Evolutionary conservation across 805 yeast species (phyloP), one percentile per base, ranked within the genome.

Genomic region (Kazachstania taianensis): DNA sequence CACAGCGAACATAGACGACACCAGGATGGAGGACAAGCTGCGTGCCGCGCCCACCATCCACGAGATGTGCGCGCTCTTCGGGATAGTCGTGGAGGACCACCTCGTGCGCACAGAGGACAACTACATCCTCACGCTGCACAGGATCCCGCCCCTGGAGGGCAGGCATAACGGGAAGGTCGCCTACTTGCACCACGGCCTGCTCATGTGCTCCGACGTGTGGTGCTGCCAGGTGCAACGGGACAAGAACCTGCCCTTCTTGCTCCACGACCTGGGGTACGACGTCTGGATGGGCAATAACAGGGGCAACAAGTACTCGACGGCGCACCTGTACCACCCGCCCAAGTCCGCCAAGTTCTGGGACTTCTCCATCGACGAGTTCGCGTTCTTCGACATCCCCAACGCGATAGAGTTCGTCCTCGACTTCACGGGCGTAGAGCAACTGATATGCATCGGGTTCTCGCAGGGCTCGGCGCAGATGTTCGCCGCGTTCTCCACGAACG

Each of bases 381-480:
- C 96, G 0, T 63, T 82, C 42, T 82, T 75, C 53, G 97, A 87
- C 56, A 84, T 89, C 29, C 96, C 96, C 2, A 75, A 81, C 51
- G 69, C 84, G 4, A 74, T 89, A 23, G 78, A 81, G 49, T 82
- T 80, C 56, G 73, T 89, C 12, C 57, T 87, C 39, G 54, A 65
- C 2, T 55, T 61, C 20, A 75, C 86, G 2, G 55, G 64, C 3
- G 59, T 48, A 38, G 44, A 47, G 7, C 45, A 58, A 13, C 57
- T 87, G 25, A 71, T 76, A 1, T 87, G 85, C 51, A 70, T 89
- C 44, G 97, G 96, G 1, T 89, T 89, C 51, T 77, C 87, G 18
- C 97, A 87, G 57, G 97, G 97, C 15, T 77, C 94, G 0, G 94
- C 96, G 1, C 96, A 89, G 57, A 85, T 85, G 28, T 78, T 87